A percentile compares a stretch with the other conserved stretches of the same genome.
phyloP scores from a whole-genome alignment of 148 eudicot species.

The Selenicereus undatus region DNA sequence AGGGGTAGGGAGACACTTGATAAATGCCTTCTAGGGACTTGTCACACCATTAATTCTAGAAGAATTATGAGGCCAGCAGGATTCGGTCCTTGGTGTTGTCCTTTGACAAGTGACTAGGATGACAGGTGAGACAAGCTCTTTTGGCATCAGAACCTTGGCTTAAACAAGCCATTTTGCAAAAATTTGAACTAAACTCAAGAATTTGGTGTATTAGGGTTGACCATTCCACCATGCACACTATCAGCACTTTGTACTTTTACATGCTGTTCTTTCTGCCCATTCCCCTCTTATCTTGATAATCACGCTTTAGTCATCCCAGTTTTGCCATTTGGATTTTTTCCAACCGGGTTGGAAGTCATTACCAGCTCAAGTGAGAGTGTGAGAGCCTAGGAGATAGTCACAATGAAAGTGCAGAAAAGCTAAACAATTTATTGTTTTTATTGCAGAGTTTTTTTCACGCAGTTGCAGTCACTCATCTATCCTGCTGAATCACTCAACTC shows the following conservation, averaged over 20 bases:
- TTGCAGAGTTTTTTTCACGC: conserved; percentile 72
- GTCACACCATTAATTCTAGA: too few species aligned
- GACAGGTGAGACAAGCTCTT: too few species aligned
- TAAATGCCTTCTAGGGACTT: too few species aligned
- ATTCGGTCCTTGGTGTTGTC: not conserved
- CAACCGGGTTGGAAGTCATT: not conserved
- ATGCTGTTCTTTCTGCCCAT: not conserved
- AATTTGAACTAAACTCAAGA: not conserved
- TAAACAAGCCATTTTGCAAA: not conserved
- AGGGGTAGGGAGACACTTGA: too few species aligned
- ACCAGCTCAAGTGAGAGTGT: not conserved
- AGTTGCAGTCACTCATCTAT: conserved; percentile 49
- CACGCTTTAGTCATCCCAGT: not conserved
- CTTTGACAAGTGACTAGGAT: too few species aligned
- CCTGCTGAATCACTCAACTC: conserved; percentile 43
- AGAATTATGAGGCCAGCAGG: too few species aligned
- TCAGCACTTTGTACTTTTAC: not conserved
- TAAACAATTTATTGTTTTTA: conserved; percentile 8
- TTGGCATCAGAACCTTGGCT: not conserved
- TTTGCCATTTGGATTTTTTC: not conserved
- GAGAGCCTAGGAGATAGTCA: not conserved
- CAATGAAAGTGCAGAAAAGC: not conserved
- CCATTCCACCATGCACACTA: not conserved
- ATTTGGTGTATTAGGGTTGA: not conserved
- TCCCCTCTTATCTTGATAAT: not conserved